Evolutionary conservation across 2,329 filamentous ascomycete genomes (phyloP).

Genomic region (Penicillium sp.): DNA sequence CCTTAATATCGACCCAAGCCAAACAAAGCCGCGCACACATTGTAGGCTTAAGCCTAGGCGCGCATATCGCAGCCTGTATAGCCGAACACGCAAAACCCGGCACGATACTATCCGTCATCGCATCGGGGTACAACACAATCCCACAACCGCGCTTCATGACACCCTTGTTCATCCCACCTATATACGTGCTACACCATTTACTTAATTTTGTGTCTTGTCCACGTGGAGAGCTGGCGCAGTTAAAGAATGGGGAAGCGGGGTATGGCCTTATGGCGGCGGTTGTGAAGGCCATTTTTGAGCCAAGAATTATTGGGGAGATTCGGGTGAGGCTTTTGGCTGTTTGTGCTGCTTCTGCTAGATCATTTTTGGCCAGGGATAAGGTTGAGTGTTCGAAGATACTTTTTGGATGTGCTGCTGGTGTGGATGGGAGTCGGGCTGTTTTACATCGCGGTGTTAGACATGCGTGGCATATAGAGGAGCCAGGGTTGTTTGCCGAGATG

Average conservation of each 20-base stretch:
- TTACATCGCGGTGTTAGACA: conserved; percentile 5
- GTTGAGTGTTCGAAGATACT: background rate
- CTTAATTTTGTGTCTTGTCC: background rate
- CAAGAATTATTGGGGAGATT: conserved; percentile 3
- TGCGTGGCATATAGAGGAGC: conserved; percentile 8
- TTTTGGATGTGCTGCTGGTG: conserved; percentile 5
- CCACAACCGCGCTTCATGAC: background rate
- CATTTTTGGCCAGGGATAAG: conserved; percentile 3
- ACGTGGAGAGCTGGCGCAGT: background rate
- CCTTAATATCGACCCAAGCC: conserved; percentile 7
- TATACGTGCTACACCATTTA: conserved; percentile 1
- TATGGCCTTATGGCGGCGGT: conserved; percentile 6
- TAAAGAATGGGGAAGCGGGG: background rate
- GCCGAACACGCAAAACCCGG: conserved; percentile 9
- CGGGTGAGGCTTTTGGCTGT: conserved; percentile 5
- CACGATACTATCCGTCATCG: conserved; percentile 6
- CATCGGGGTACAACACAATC: conserved; percentile 10
- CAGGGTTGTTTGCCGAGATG: conserved; percentile 4
- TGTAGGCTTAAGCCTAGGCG: conserved; percentile 18
- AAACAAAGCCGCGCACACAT: conserved; percentile 11
- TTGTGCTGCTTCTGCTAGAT: background rate
- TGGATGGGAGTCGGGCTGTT: conserved; percentile 9
- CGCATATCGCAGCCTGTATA: conserved; percentile 11
- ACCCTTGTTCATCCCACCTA: background rate
- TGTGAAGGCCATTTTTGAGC: conserved; percentile 4